These are phyloP conservation scores for Dioscorea dumetorum DNA, from an alignment of 106 monocot species.

Conservation along the genomic window DNA sequence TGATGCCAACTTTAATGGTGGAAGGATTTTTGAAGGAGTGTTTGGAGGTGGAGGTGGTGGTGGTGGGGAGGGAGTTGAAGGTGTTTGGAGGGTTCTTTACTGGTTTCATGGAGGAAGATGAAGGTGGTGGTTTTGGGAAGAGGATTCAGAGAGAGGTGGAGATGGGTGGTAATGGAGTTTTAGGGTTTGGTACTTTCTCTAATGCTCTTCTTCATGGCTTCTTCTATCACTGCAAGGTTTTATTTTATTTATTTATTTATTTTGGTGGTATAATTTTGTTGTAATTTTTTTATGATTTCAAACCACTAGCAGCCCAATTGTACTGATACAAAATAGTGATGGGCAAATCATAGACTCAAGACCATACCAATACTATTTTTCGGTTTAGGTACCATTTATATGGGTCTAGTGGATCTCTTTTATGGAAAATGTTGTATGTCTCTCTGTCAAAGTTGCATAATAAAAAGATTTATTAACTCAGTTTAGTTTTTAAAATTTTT, in stretches of 20 bases:
- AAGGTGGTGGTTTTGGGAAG: not conserved
- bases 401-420: too few relatives aligned
- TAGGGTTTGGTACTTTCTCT: conserved; percentile 21
- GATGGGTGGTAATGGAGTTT: not conserved
- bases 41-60: conserved; percentile 45
- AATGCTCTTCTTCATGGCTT: conserved; percentile 5
- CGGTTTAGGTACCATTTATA: too few relatives aligned
- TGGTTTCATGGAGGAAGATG: conserved; percentile 27
- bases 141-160: not conserved
- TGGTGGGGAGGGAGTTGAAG: conserved; percentile 64
- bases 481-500: too few relatives aligned
- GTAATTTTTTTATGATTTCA: too few relatives aligned
- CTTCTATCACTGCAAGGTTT: conserved; percentile 43
- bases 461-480: too few relatives aligned
- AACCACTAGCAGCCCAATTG: too few relatives aligned
- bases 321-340: too few relatives aligned
- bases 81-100: conserved; percentile 36
- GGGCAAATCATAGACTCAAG: too few relatives aligned
- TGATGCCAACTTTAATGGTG: conserved; percentile 64
- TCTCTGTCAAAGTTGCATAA: too few relatives aligned
- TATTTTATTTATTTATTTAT: not conserved
- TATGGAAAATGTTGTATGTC: too few relatives aligned
- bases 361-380: too few relatives aligned
- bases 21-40: conserved; percentile 51
- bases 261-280: too few relatives aligned